phyloP scores from a whole-genome alignment of 805 yeast genomes.

The Wickerhamomyces subpelliculosus region DNA sequence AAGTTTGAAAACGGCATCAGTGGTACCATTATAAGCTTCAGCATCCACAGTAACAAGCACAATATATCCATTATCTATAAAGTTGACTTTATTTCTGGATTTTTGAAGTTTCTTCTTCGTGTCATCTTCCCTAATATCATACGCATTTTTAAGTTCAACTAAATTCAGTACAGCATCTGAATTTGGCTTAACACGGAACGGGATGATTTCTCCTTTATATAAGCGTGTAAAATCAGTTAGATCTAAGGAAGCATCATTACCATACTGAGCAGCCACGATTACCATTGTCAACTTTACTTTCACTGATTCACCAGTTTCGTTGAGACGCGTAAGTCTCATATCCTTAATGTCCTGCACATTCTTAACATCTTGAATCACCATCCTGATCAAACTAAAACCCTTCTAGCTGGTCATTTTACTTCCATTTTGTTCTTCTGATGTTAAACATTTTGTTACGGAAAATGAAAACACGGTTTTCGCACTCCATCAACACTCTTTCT shows the following conservation, averaged over 20 bases:
- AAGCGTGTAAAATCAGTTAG: neutral
- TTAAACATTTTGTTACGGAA: no score
- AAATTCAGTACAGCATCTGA: neutral
- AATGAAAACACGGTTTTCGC: no score
- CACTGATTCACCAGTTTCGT: neutral
- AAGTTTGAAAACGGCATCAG: neutral
- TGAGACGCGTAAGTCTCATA: neutral
- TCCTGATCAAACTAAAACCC: neutral
- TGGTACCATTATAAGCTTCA: conserved; percentile 2
- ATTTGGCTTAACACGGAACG: neutral
- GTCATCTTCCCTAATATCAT: neutral
- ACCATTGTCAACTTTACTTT: neutral
- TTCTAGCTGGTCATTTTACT: no score
- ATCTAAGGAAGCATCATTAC: neutral
- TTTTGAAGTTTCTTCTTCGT: no score
- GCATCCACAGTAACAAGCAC: conserved; percentile 1
- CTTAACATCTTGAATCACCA: neutral
- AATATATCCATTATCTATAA: neutral
- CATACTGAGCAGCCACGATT: neutral
- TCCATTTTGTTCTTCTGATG: neutral
- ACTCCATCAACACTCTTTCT: no score
- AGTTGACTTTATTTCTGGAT: neutral
- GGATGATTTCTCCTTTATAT: neutral
- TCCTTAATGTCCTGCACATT: neutral
- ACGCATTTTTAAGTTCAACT: neutral